These are phyloP conservation scores for Mycosphaerella sp. DNA, from an alignment of 2,329 filamentous ascomycete genomes.

Conservation along the genomic window DNA sequence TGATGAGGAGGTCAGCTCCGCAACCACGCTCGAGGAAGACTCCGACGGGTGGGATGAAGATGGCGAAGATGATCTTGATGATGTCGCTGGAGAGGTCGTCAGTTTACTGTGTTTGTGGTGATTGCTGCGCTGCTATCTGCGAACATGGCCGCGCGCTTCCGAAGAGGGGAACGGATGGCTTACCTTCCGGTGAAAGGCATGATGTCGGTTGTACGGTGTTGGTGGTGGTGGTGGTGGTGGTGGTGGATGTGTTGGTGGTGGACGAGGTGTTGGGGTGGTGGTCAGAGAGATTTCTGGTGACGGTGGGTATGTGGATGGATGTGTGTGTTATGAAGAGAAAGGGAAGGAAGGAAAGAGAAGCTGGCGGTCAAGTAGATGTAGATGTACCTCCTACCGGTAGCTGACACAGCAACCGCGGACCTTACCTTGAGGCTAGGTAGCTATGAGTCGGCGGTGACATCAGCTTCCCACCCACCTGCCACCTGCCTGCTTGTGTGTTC, in stretches of 20 bases:
- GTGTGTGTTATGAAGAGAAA: too few species aligned
- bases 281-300: not conserved
- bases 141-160: slow-evolving; percentile 1
- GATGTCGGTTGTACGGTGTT: slow-evolving; percentile 28
- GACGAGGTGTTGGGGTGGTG: not conserved
- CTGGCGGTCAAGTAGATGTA: too few species aligned
- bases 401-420: too few species aligned
- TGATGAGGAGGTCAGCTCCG: slow-evolving; percentile 81
- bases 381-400: too few species aligned
- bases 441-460: too few species aligned
- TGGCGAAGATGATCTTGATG: slow-evolving; percentile 78
- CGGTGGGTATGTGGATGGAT: too few species aligned
- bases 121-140: not conserved
- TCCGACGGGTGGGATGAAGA: slow-evolving; percentile 83
- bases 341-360: too few species aligned
- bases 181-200: slow-evolving; percentile 58
- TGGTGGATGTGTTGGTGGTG: not conserved
- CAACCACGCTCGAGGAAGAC: slow-evolving; percentile 93
- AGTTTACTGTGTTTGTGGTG: not conserved
- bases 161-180: slow-evolving; percentile 22
- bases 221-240: not conserved
- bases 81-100: slow-evolving; percentile 51
- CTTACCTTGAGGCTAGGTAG: too few species aligned
- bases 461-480: too few species aligned
- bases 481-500: too few species aligned